phyloP scores from a whole-genome alignment of 768 basidiomycete genomes.

The Calvatia gigantea region DNA sequence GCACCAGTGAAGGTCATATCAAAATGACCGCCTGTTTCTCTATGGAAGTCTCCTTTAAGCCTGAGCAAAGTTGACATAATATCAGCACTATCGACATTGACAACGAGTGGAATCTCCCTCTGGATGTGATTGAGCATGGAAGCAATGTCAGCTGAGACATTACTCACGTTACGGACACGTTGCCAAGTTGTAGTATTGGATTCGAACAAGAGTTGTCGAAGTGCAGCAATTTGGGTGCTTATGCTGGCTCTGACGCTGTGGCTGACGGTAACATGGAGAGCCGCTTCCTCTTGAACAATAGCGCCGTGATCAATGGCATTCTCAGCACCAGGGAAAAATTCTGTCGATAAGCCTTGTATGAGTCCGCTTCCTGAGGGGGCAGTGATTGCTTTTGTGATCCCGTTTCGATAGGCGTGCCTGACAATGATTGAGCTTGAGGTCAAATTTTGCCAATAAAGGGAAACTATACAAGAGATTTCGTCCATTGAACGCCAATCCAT shows the following conservation, averaged over 20 bases:
- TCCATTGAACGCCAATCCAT: slow-evolving; percentile 54
- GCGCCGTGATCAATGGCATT: slow-evolving; percentile 61
- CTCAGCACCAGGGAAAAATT: slow-evolving; percentile 55
- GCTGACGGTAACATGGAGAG: slow-evolving; percentile 57
- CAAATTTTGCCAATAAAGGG: not conserved
- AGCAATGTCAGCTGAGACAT: not conserved
- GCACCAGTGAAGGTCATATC: slow-evolving; percentile 57
- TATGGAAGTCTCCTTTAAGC: slow-evolving; percentile 55
- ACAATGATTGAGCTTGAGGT: slow-evolving; percentile 1
- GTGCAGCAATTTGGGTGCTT: slow-evolving; percentile 58
- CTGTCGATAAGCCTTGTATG: slow-evolving; percentile 58
- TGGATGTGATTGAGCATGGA: slow-evolving; percentile 23
- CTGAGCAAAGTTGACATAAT: slow-evolving; percentile 65
- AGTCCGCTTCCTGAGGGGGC: slow-evolving; percentile 56
- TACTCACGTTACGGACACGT: slow-evolving; percentile 27
- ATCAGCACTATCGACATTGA: slow-evolving; percentile 69
- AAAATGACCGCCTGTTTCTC: slow-evolving; percentile 24
- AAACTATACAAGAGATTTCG: slow-evolving; percentile 45
- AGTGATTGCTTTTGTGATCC: slow-evolving; percentile 67
- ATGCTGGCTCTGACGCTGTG: slow-evolving; percentile 40
- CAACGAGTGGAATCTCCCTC: slow-evolving; percentile 61
- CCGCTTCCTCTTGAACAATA: slow-evolving; percentile 59
- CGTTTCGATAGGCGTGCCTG: slow-evolving; percentile 70
- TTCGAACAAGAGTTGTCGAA: slow-evolving; percentile 44
- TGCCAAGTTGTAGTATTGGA: slow-evolving; percentile 28